Evolutionary conservation across 169 alveolate species (phyloP), one percentile per base, ranked within the genome.

Genomic region (Cryptosporidium xiaoi): DNA sequence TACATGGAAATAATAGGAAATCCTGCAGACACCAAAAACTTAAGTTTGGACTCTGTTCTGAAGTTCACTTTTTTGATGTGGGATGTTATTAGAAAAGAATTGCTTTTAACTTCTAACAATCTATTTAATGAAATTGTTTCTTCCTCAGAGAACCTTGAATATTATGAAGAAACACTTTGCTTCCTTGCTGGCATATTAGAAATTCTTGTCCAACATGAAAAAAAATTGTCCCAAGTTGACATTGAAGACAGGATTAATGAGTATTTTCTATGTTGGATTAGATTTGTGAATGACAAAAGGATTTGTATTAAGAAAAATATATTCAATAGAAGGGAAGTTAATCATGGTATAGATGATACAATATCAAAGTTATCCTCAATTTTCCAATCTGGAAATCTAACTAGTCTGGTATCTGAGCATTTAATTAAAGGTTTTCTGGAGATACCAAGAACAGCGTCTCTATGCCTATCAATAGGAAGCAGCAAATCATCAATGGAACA

Each of bases 231-330:
- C 12, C 29, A n/a, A 4, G 12, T n/a, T 53, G 29, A 53, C 4
- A 53, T 60, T 16, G 77, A 77, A 24, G 12, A 46, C 3, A 34
- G 20, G 31, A 10, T 53, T 15, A 55, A 51, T 13, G 84, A 71
- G 20, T 44, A 46, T 40, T 40, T 77, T 77, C 34, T 64, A 13
- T 77, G 87, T 71, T 77, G 87, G 87, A 4, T 60, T n/a, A 56
- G 48, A 40, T 24, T 12, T 20, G 46, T 20, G 20, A 20, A 27
- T 4, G 53, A 67, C 10, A 36, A 40, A 18, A 16, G 3, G 16
- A 31, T 10, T 2, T 27, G 18, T 40, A 8, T 40, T 8, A 53
- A 53, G 20, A 53, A 12, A 53, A 13, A 53, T 53, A 53, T 2
- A 16, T 7, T 13, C 0, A 1, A 13, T 5, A 3, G 1, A 53